A percentile compares a stretch with the other conserved stretches of the same genome.
These are phyloP conservation scores for Hanseniaspora osmophila DNA, from an alignment of 805 yeast species.

Conservation along the genomic window DNA sequence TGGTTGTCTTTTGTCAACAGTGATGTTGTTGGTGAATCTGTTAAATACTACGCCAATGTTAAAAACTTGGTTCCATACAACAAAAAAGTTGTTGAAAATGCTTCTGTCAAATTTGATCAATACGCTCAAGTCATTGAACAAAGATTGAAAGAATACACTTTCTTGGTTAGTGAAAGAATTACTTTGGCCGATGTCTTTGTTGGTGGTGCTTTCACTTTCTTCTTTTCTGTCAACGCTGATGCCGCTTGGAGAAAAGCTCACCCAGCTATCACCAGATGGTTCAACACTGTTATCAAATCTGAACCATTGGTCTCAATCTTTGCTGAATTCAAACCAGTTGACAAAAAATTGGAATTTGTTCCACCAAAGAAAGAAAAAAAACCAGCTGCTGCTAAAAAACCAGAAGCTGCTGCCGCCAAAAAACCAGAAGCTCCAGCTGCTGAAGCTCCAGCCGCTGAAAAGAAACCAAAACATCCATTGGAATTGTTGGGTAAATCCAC, in stretches of 20 bases:
- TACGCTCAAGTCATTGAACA: conserved; percentile 35
- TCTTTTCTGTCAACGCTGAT: conserved; percentile 43
- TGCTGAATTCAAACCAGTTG: conserved; percentile 42
- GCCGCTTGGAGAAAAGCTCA: conserved; percentile 44
- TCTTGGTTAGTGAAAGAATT: conserved; percentile 57
- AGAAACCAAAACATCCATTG: conserved; percentile 84
- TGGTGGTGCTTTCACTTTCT: conserved; percentile 10
- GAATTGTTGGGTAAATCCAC: conserved; percentile 61
- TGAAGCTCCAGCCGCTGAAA: conserved; percentile 24
- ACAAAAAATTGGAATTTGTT: conserved; percentile 39
- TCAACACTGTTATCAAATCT: conserved; percentile 37
- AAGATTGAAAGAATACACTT: conserved; percentile 50
- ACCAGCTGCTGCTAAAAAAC: conserved; percentile 26
- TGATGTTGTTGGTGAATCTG: conserved; percentile 40
- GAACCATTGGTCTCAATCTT: conserved; percentile 34
- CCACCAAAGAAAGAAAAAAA: conserved; percentile 60
- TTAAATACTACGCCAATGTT: conserved; percentile 39
- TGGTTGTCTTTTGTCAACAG: conserved; percentile 68
- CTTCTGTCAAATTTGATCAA: conserved; percentile 25
- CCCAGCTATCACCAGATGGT: conserved; percentile 66
- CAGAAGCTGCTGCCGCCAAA: conserved; percentile 21
- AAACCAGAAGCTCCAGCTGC: conserved; percentile 23
- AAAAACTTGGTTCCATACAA: conserved; percentile 60
- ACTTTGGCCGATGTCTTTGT: conserved; percentile 25
- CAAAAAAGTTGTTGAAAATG: conserved; percentile 51